Conservation (phyloP, 345 rosid genomes). For the Citrus trifoliata region DNA sequence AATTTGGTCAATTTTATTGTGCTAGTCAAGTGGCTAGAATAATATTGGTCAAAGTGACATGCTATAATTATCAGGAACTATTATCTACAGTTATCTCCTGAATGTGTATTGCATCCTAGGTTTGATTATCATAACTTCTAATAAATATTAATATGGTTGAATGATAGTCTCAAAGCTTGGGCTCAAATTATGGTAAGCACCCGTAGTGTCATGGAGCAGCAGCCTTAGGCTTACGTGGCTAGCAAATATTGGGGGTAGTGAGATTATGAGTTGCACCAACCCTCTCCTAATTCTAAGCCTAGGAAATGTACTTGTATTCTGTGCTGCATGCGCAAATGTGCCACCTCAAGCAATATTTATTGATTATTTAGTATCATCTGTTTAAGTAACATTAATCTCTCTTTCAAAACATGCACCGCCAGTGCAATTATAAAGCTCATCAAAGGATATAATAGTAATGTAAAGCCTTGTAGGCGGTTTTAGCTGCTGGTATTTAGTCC, state of each 20-base stretch:
- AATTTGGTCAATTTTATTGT: too few relatives aligned
- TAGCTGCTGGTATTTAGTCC: background rate
- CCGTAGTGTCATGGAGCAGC: background rate
- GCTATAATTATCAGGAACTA: background rate
- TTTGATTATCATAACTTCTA: background rate
- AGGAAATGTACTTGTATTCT: background rate
- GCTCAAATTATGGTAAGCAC: background rate
- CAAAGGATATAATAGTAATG: background rate
- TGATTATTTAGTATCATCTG: background rate
- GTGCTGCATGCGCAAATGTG: background rate
- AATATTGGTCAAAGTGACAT: background rate
- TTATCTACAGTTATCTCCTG: background rate
- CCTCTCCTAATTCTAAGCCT: background rate
- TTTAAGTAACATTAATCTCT: background rate
- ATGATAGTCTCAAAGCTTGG: background rate
- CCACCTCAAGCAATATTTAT: background rate
- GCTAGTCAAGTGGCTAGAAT: too few relatives aligned
- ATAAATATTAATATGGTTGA: background rate
- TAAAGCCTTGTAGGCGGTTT: background rate
- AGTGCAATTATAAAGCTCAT: background rate
- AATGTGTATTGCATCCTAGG: too few relatives aligned
- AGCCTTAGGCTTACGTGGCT: background rate
- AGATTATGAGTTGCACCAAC: too few relatives aligned
- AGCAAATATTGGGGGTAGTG: background rate
- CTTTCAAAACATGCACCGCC: background rate